Evolutionary conservation across 148 eudicot species (phyloP).

Genomic region (Silene uniflora): DNA sequence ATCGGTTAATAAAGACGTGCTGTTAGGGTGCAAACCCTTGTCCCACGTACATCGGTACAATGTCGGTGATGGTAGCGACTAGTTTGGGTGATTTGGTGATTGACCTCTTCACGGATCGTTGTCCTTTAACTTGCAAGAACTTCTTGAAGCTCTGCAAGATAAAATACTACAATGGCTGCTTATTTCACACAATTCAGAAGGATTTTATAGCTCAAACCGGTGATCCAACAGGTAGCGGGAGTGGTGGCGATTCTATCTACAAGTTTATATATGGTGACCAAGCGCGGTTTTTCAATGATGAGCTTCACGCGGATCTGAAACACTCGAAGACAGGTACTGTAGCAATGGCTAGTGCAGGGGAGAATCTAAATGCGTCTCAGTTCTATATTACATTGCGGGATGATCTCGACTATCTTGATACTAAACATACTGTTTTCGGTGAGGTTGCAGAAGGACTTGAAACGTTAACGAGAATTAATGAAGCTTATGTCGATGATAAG

Average conservation of each 20-base stretch:
- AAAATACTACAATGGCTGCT: constrained; percentile 88
- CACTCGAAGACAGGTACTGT: constrained; percentile 81
- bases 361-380: constrained; percentile 92
- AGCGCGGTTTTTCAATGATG: constrained; percentile 90
- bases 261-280: constrained; percentile 86
- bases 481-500: constrained; percentile 85
- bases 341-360: constrained; percentile 96
- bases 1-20: no score
- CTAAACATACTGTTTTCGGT: constrained; percentile 89
- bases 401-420: constrained; percentile 90
- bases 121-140: constrained; percentile 88
- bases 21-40: no score
- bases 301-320: constrained; percentile 70
- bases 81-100: constrained; percentile 81
- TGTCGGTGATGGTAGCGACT: constrained; percentile 83
- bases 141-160: constrained; percentile 94
- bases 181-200: constrained; percentile 84
- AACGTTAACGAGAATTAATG: constrained; percentile 75
- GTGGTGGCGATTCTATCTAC: constrained; percentile 84
- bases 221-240: constrained; percentile 82
- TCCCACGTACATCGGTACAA: no score
- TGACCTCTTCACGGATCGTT: constrained; percentile 67
- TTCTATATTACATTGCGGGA: constrained; percentile 83
- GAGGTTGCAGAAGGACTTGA: constrained; percentile 92
- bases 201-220: constrained; percentile 97